Conservation (phyloP, 768 basidiomycete genomes). For the Leucocoprinus sp. region DNA sequence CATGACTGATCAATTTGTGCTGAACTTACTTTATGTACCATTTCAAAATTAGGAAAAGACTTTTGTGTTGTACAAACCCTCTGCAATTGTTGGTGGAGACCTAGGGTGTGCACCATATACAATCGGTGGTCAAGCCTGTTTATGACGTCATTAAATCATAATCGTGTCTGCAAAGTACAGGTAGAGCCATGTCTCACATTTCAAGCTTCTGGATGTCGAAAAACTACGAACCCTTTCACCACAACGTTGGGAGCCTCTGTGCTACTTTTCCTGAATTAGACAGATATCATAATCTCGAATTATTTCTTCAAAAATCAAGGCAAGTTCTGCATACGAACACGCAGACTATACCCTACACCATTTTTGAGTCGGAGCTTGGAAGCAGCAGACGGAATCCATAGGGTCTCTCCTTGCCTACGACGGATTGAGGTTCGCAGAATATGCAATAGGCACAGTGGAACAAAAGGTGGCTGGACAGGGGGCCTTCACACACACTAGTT, state of each 20-base stretch:
- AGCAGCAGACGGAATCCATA: constrained; percentile 36
- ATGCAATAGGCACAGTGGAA: constrained; percentile 41
- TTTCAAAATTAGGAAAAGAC: too few species aligned
- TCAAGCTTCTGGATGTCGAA: constrained; percentile 16
- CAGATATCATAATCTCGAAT: constrained; percentile 32
- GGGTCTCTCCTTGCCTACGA: constrained; percentile 39
- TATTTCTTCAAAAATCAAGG: constrained; percentile 42
- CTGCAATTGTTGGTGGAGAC: too few species aligned
- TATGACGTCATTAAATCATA: too few species aligned
- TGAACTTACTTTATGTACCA: too few species aligned
- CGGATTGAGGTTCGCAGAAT: constrained; percentile 45
- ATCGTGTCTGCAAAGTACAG: too few species aligned
- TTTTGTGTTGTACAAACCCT: too few species aligned
- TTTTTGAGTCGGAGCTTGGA: constrained; percentile 47
- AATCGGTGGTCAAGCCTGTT: too few species aligned
- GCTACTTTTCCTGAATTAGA: constrained; percentile 40
- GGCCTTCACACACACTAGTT: constrained; percentile 48
- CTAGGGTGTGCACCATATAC: too few species aligned
- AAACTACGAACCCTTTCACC: constrained; percentile 28
- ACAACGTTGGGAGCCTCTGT: constrained; percentile 42
- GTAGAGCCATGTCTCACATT: constrained; percentile 27
- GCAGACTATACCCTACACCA: constrained; percentile 49
- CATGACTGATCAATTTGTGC: too few species aligned
- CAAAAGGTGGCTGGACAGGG: constrained; percentile 45
- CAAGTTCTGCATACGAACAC: constrained; percentile 42